Evolutionary conservation across 2,329 filamentous ascomycete genomes (phyloP), one percentile per base, ranked within the genome.

Genomic region (Pleurostoma richardsiae): DNA sequence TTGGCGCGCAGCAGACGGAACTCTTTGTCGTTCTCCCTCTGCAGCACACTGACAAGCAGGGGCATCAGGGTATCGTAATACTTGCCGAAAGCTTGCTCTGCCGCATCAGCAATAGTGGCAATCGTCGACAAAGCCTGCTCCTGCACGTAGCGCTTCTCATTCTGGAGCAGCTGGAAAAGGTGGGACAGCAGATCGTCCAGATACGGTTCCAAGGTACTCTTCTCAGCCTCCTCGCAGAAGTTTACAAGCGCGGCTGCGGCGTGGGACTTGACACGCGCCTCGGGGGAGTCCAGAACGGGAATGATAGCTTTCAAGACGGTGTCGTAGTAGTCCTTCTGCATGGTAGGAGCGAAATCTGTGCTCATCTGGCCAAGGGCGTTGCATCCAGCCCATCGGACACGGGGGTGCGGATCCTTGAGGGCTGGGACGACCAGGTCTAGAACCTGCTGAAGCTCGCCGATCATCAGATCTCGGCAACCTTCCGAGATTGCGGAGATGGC

Each of bases 281-380:
- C 92, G 1, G 89, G 80, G 2, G 90, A 95, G 59, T 91, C 82
- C 5, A 99, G 79, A 1, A 96, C 92, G 1, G 92, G 91, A 45
- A 99, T 90, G 46, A 99, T 94, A 55, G 90, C 90, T 56, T 85
- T 89, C 44, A 99, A 78, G 11, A 99, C 88, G 40, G 85, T 77
- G 53, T 88, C 82, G 66, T 96, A 94, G 67, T 95, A 95, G 59
- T 96, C 94, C 56, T 89, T 87, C 68, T 99, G 94, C 92, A 99
- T 97, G 8, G 88, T 95, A 10, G 91, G 91, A 10, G 95, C 92
- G 66, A 99, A 99, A 63, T 99, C 94, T 30, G 94, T 99, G 72
- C 92, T 97, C 94, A 99, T 99, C 68, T 99, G 94, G 29, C 94
- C 94, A n/a, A 99, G 79, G 39, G 94, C 94, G 62, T 99, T 97